Base-by-base conservation (phyloP, 495 filamentous ascomycete genomes). In the Lichina pygmaea region DNA sequence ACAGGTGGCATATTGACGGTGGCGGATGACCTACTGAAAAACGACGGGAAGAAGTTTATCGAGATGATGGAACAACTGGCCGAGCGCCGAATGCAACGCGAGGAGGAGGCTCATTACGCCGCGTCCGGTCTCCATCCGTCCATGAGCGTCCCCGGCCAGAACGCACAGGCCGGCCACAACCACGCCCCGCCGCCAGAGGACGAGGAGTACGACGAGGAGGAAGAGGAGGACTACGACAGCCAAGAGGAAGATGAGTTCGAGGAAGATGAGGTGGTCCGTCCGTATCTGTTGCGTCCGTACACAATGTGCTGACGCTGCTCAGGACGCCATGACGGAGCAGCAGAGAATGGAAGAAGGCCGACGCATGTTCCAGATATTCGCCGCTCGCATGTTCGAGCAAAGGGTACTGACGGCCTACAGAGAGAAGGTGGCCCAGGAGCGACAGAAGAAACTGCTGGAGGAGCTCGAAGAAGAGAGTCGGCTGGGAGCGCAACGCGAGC, bases 41-140 rank as follows among this genome's bases (percentile, higher is more conserved):
- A 99, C 58, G 89, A 99, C 58, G 89, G 89, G 56, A 93, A 92
- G 60, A 92, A 93, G 56, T 99, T 99, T 66, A 99, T 99, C 60
- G 89, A 99, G 60, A 95, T 99, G 89, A 99, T 99, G 91, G 89
- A 99, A 58, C 86, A 94, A 58, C 71, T 99, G 53, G 91, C 89
- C 9, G 91, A 99, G 61, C 79, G 86, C 48, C 75, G 89, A 51
- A 94, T 99, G 86, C 78, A 83, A 52, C 76, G 89, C 34, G 89
- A 97, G 62, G 83, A 89, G 59, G 85, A 94, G 57, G 81, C 82
- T 12, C 75, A 78, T 54, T 78, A 71, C 50, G 66, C 66, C 34
- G 71, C 73, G 31, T 61, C 65, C 16, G 66, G 70, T 43, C 44
- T 60, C 65, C 68, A 47, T 65, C 65, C n/a, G 61, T 73, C 48